Evolutionary conservation across 2,329 filamentous ascomycete species (phyloP).

Genomic region (Paecilomyces variotii): DNA sequence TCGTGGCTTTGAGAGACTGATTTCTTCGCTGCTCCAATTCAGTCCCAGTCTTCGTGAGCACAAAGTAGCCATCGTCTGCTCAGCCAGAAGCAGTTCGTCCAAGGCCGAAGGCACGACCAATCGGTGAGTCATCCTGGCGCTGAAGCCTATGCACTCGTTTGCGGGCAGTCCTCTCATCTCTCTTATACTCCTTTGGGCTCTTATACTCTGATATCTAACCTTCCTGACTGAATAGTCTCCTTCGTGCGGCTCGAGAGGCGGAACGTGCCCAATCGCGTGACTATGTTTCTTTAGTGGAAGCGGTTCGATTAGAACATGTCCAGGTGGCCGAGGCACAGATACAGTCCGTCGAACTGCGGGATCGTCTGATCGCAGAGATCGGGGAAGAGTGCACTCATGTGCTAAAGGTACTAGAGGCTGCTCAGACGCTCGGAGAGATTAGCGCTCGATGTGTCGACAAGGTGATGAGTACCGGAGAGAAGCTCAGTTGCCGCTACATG

Average conservation of each 20-base stretch:
- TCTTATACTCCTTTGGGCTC: background rate
- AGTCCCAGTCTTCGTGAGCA: conserved; percentile 58
- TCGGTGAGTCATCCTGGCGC: conserved; percentile 54
- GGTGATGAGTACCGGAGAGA: conserved; percentile 92
- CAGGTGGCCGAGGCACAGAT: conserved; percentile 60
- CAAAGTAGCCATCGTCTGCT: conserved; percentile 87
- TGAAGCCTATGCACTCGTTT: background rate
- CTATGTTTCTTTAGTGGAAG: conserved; percentile 67
- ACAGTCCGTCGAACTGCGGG: conserved; percentile 47
- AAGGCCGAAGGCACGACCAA: conserved; percentile 95
- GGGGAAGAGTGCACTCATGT: conserved; percentile 73
- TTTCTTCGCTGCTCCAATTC: conserved; percentile 2
- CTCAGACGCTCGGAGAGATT: conserved; percentile 58
- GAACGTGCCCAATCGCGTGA: conserved; percentile 42
- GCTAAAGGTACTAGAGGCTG: conserved; percentile 62
- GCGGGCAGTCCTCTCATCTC: background rate
- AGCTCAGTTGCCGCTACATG: conserved; percentile 89
- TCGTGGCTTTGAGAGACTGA: background rate
- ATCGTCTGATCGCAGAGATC: conserved; percentile 57
- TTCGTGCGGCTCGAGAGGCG: conserved; percentile 43
- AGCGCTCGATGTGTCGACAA: conserved; percentile 74
- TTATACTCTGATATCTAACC: background rate
- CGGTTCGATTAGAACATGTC: conserved; percentile 76
- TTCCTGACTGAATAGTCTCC: conserved; percentile 22
- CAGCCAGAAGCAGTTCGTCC: conserved; percentile 85